phyloP scores from a whole-genome alignment of 225 moss, liverwort and hornwort genomes.

The Thuidium tamariscinum region DNA sequence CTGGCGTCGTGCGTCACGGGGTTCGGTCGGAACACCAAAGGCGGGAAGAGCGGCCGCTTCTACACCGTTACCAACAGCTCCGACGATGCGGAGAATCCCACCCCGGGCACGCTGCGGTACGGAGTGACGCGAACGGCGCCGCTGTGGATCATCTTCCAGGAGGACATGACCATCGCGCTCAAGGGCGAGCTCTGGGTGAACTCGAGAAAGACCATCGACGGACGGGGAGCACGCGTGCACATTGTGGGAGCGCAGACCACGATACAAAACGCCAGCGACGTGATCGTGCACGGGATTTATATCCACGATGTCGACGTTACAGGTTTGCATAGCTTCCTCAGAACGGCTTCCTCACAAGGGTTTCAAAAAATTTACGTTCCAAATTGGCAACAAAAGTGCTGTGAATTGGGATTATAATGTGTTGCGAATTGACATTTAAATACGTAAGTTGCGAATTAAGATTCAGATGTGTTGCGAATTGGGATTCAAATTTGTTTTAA shows the following conservation, averaged over 20 bases:
- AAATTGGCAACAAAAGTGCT: not conserved
- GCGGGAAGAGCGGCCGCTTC: constrained; percentile 15
- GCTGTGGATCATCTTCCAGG: constrained; percentile 24
- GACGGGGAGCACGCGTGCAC: constrained; percentile 18
- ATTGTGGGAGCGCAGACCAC: constrained; percentile 17
- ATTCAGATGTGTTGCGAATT: not conserved
- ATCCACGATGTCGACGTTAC: constrained; percentile 5
- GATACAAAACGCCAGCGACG: constrained; percentile 10
- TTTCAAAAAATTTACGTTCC: not conserved
- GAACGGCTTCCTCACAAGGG: no score
- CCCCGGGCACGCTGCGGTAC: constrained; percentile 22
- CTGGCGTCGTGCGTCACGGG: constrained; percentile 24
- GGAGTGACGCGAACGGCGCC: constrained; percentile 15
- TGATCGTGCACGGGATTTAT: constrained; percentile 33
- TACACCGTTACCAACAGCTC: constrained; percentile 18
- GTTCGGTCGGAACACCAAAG: constrained; percentile 14
- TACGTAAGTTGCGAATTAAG: not conserved
- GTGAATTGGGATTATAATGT: not conserved
- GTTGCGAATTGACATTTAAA: not conserved
- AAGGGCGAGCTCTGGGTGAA: constrained; percentile 15
- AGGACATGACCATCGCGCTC: constrained; percentile 17
- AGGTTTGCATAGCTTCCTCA: not conserved
- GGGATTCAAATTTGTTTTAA: not conserved
- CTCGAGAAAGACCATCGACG: constrained; percentile 33
- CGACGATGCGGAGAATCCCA: constrained; percentile 21